These are phyloP conservation scores for Panellus pusillus DNA, from an alignment of 768 basidiomycete genomes.

Conservation along the genomic window DNA sequence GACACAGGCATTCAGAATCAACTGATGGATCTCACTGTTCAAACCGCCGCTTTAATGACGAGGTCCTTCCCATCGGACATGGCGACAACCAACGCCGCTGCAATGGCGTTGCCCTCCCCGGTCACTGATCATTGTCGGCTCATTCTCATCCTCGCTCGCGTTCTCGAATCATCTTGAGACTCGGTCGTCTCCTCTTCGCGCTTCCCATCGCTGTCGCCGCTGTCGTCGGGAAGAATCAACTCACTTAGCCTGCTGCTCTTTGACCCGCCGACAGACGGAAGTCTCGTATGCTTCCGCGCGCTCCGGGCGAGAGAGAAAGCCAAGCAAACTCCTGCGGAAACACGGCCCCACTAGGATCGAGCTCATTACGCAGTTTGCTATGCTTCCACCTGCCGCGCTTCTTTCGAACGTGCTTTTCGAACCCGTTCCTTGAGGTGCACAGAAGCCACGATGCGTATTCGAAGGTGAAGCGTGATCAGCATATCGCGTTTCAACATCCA, in stretches of 20 bases:
- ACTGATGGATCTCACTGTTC: conserved; percentile 55
- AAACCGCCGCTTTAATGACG: conserved; percentile 67
- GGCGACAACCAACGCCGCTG: conserved; percentile 84
- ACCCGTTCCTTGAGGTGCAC: conserved; percentile 72
- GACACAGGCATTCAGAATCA: background rate
- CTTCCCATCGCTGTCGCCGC: conserved; percentile 30
- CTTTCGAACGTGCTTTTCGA: conserved; percentile 39
- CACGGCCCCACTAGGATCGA: conserved; percentile 21
- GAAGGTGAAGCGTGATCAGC: conserved; percentile 80
- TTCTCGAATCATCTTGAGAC: conserved; percentile 40
- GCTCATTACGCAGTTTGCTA: conserved; percentile 23
- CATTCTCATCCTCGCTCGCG: conserved; percentile 43
- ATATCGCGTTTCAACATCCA: conserved; percentile 93
- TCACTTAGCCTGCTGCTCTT: conserved; percentile 40
- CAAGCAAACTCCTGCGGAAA: conserved; percentile 37
- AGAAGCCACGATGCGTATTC: conserved; percentile 81
- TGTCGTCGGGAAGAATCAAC: conserved; percentile 30
- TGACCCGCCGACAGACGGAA: conserved; percentile 49
- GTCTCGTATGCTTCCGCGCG: conserved; percentile 46
- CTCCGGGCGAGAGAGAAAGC: conserved; percentile 56
- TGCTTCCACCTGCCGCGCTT: conserved; percentile 20
- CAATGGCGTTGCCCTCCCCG: conserved; percentile 74
- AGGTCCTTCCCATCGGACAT: conserved; percentile 85
- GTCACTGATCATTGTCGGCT: conserved; percentile 77
- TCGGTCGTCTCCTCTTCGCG: conserved; percentile 26